Evolutionary conservation across 139 green algal genomes (phyloP).

Genomic region (Auxenochlorella protothecoides): DNA sequence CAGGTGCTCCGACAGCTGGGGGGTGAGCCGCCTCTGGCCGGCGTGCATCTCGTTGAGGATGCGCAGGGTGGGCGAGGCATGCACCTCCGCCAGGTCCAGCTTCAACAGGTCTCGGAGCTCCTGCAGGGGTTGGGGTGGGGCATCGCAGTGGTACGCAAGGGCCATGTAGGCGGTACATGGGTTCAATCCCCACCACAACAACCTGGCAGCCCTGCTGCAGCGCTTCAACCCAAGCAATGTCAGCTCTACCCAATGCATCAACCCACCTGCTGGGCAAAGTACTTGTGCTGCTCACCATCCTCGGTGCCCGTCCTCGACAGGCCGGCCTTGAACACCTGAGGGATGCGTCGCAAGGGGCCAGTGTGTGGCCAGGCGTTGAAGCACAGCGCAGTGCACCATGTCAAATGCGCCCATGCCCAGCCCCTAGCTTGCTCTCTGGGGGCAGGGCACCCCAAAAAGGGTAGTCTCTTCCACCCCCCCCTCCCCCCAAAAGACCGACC

Average conservation of each 20-base stretch:
- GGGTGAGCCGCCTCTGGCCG: conserved; percentile 29
- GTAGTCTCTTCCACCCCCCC: background rate
- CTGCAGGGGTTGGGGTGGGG: conserved; percentile 15
- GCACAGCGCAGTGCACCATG: background rate
- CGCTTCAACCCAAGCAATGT: no score
- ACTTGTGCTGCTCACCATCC: conserved; percentile 60
- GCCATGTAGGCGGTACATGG: background rate
- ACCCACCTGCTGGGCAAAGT: conserved; percentile 48
- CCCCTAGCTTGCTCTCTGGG: background rate
- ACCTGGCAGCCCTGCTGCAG: no score
- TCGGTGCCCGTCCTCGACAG: conserved; percentile 61
- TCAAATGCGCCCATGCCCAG: background rate
- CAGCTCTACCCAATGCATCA: no score
- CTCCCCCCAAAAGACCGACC: background rate
- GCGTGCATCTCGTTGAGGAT: conserved; percentile 58
- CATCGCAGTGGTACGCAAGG: background rate
- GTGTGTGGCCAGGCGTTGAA: background rate
- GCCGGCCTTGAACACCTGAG: conserved; percentile 67
- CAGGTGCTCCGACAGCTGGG: conserved; percentile 39
- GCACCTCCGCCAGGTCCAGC: conserved; percentile 38
- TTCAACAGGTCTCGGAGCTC: conserved; percentile 74
- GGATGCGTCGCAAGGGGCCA: background rate
- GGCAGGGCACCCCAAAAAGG: background rate
- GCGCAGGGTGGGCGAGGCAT: conserved; percentile 45
- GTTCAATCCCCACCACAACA: background rate